Conservation (phyloP, 148 eudicot genomes). For the Rhododendron mucronatum region DNA sequence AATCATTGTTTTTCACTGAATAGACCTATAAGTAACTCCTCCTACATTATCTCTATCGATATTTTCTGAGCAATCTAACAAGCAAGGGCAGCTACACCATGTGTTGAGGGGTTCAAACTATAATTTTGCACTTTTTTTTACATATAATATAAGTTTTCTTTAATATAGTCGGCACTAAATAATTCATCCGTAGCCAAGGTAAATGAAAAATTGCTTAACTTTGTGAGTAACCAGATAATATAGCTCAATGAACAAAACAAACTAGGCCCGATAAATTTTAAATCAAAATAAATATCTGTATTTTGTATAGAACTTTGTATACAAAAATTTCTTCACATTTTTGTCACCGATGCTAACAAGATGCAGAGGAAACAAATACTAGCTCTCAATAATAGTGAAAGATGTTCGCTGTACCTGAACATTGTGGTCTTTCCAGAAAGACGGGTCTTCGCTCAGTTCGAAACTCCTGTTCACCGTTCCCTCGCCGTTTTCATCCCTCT, state of each 20-base stretch:
- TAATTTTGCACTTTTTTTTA: background rate
- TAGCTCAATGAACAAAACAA: background rate
- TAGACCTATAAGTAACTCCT: background rate
- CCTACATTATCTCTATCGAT: background rate
- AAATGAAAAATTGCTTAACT: background rate
- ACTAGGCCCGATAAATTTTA: too few species aligned
- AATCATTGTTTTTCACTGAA: background rate
- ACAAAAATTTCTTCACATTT: too few species aligned
- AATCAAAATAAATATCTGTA: too few species aligned
- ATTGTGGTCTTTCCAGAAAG: constrained; percentile 95
- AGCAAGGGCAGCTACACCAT: background rate
- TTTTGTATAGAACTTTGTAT: too few species aligned
- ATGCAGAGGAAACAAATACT: background rate
- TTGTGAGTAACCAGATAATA: too few species aligned
- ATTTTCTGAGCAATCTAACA: background rate
- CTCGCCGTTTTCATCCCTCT: constrained; percentile 30
- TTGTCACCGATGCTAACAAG: too few species aligned
- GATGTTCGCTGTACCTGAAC: constrained; percentile 58
- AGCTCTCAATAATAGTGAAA: background rate
- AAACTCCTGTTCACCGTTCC: constrained; percentile 40
- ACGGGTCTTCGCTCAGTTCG: constrained; percentile 71
- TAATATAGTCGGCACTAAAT: background rate
- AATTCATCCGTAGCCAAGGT: background rate
- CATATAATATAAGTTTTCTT: background rate
- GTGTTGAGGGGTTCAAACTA: background rate